A percentile compares a stretch with the other conserved stretches of the same genome.
These are phyloP conservation scores for Teratosphaeria destructans DNA, from an alignment of 2,329 filamentous ascomycete genomes.

Conservation along the genomic window DNA sequence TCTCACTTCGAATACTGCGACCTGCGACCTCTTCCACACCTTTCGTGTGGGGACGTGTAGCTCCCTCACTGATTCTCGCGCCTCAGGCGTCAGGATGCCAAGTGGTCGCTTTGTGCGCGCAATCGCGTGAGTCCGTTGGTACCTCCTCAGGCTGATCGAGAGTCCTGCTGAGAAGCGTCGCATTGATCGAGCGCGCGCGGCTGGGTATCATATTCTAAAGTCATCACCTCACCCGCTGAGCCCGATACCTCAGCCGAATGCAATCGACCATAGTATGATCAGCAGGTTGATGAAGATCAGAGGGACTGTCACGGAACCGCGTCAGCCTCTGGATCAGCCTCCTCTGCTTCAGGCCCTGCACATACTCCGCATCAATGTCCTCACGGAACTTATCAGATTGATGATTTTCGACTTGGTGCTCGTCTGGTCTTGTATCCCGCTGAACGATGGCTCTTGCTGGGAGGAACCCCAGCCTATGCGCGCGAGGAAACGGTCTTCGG, in stretches of 20 bases:
- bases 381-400: constrained; percentile 79
- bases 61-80: not conserved
- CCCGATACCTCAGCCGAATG: constrained; percentile 19
- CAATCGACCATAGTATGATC: constrained; percentile 56
- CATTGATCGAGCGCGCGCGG: not conserved
- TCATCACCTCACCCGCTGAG: not conserved
- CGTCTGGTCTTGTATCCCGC: constrained; percentile 56
- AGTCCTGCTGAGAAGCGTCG: not conserved
- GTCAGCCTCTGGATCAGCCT: constrained; percentile 2
- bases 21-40: not conserved
- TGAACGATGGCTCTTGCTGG: constrained; percentile 64
- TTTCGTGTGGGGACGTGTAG: not conserved
- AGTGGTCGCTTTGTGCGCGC: not conserved
- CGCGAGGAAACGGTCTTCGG: constrained; percentile 86
- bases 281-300: constrained; percentile 73
- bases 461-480: constrained; percentile 71
- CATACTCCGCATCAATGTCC: constrained; percentile 88
- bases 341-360: constrained; percentile 13
- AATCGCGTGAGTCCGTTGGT: not conserved
- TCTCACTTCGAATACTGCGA: not conserved
- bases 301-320: constrained; percentile 50
- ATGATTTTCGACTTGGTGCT: constrained; percentile 81
- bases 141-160: not conserved
- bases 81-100: not conserved
- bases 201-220: not conserved